These are phyloP conservation scores for Lachnellula willkommii DNA, from an alignment of 2,329 filamentous ascomycete genomes.

Conservation along the genomic window DNA sequence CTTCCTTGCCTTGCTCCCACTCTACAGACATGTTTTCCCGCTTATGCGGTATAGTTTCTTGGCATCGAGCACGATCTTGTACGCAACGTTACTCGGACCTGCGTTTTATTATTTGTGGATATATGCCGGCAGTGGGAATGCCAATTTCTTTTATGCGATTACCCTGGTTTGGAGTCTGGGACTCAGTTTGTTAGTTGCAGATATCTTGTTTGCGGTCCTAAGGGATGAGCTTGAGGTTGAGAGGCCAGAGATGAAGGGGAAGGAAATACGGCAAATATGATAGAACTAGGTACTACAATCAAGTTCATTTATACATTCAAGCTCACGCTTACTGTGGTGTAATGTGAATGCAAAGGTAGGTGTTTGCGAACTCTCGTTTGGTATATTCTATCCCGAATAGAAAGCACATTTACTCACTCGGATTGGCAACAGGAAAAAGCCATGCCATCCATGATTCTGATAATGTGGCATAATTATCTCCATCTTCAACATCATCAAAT, in stretches of 20 bases:
- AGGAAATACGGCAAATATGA: conserved; percentile 55
- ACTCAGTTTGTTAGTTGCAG: conserved; percentile 78
- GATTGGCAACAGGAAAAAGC: too few relatives aligned
- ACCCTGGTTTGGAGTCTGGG: conserved; percentile 97
- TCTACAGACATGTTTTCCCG: conserved; percentile 89
- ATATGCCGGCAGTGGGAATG: conserved; percentile 94
- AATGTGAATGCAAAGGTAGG: not conserved
- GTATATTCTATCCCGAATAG: too few relatives aligned
- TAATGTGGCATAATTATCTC: too few relatives aligned
- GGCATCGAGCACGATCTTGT: conserved; percentile 74
- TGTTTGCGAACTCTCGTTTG: not conserved
- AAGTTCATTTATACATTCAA: too few relatives aligned
- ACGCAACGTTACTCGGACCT: conserved; percentile 82
- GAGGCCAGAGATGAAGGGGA: conserved; percentile 81
- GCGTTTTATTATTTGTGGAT: conserved; percentile 98
- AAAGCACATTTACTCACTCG: too few relatives aligned
- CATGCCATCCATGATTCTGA: too few relatives aligned
- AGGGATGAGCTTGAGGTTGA: conserved; percentile 93
- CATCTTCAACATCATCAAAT: too few relatives aligned
- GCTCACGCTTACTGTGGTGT: not conserved
- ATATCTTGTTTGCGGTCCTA: conserved; percentile 81
- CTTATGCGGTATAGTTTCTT: conserved; percentile 93
- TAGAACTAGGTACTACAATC: not conserved
- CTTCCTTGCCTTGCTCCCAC: conserved; percentile 74
- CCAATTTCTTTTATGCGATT: conserved; percentile 99